These are phyloP conservation scores for Berkeleyomyces rouxiae DNA, from an alignment of 2,329 filamentous ascomycete genomes.

Conservation along the genomic window DNA sequence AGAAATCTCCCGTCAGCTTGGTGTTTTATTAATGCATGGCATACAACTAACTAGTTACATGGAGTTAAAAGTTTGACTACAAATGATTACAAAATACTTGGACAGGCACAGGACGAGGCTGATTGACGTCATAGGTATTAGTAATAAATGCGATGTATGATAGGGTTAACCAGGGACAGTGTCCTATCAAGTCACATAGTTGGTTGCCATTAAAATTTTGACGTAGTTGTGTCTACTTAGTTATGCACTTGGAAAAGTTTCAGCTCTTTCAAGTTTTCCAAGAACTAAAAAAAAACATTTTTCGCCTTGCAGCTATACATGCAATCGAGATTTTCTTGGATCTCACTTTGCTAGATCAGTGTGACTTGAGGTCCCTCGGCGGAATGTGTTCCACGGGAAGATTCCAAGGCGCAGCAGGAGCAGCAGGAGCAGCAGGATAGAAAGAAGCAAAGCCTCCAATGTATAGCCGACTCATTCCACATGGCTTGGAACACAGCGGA, in stretches of 20 bases:
- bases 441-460: background rate
- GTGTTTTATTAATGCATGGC: slow-evolving; percentile 43
- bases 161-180: no score
- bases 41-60: background rate
- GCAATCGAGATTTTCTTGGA: background rate
- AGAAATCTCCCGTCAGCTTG: slow-evolving; percentile 40
- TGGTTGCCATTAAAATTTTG: no score
- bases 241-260: background rate
- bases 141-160: background rate
- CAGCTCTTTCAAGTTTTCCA: background rate
- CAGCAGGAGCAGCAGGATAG: background rate
- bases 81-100: background rate
- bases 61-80: background rate
- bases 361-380: background rate
- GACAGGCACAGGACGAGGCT: background rate
- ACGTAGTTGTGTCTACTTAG: no score
- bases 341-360: background rate
- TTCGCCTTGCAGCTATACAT: background rate
- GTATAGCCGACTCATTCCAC: background rate
- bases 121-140: background rate
- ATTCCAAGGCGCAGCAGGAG: background rate
- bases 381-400: background rate
- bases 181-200: no score
- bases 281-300: background rate
- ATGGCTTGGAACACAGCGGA: background rate